phyloP scores from a whole-genome alignment of 148 eudicot species.

The Rhododendron mucronatum region DNA sequence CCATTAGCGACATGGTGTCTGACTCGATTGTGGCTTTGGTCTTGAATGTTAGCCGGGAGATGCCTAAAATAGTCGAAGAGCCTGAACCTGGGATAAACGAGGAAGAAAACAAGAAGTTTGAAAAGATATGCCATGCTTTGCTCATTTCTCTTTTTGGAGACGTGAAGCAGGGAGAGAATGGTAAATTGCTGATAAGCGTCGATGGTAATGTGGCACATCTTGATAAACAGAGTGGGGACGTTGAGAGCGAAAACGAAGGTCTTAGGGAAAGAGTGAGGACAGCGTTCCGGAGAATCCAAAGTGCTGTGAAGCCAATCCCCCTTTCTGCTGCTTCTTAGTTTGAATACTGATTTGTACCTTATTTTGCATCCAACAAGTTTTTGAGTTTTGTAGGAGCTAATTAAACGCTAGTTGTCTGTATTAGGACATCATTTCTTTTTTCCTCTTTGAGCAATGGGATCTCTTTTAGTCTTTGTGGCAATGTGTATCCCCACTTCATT shows the following conservation, averaged over 20 bases:
- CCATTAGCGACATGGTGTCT: conserved; percentile 91
- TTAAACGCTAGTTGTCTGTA: background rate
- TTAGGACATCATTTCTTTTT: background rate
- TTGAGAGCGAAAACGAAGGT: conserved; percentile 75
- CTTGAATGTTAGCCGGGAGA: conserved; percentile 69
- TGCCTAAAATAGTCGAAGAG: conserved; percentile 85
- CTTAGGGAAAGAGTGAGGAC: conserved; percentile 70
- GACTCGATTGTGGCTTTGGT: conserved; percentile 87
- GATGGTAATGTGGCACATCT: conserved; percentile 69
- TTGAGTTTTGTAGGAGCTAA: background rate
- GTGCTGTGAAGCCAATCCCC: conserved; percentile 75
- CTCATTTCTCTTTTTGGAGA: conserved; percentile 80
- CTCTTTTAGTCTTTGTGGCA: background rate
- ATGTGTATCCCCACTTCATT: background rate
- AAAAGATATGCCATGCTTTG: conserved; percentile 61
- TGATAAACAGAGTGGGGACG: conserved; percentile 71
- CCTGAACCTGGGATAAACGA: conserved; percentile 38
- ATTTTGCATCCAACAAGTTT: background rate
- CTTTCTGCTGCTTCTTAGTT: conserved; percentile 33
- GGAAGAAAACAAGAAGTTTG: conserved; percentile 64
- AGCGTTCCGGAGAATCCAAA: conserved; percentile 56
- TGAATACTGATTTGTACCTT: background rate
- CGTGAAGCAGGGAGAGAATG: conserved; percentile 69
- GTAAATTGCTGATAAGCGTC: conserved; percentile 65
- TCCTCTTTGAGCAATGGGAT: background rate